These are phyloP conservation scores for Aspergillus cristatus DNA, from an alignment of 495 filamentous ascomycete genomes.

Conservation along the genomic window DNA sequence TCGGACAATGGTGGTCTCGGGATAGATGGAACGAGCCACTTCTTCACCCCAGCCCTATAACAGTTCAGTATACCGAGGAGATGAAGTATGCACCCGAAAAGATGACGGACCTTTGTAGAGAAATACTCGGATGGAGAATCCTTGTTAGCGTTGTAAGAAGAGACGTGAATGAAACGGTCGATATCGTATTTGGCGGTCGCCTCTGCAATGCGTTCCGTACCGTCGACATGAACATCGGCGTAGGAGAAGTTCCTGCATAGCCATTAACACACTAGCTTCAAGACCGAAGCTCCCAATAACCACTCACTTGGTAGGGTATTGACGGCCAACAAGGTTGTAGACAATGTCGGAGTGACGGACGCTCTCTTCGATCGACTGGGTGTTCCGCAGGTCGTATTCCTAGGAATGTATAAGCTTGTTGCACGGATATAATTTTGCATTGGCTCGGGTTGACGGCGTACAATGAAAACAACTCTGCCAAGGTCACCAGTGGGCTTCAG, in stretches of 20 bases:
- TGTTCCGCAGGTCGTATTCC: constrained; percentile 96
- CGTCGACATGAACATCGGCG: constrained; percentile 89
- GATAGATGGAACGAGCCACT: constrained; percentile 82
- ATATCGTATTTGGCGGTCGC: constrained; percentile 97
- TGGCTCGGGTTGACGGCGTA: constrained; percentile 33
- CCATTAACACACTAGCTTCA: constrained; percentile 16
- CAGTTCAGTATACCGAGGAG: not conserved
- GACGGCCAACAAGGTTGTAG: constrained; percentile 87
- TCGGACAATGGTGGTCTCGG: constrained; percentile 95
- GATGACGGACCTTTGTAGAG: constrained; percentile 68
- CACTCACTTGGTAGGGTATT: constrained; percentile 90
- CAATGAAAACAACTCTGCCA: constrained; percentile 77
- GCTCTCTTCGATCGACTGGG: constrained; percentile 88
- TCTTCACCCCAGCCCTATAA: constrained; percentile 66
- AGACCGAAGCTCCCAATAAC: not conserved
- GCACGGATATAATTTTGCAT: too few species aligned
- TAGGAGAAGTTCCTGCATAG: constrained; percentile 78
- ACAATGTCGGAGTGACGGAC: constrained; percentile 96
- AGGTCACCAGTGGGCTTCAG: constrained; percentile 92
- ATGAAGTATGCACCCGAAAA: not conserved
- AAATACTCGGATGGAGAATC: constrained; percentile 80
- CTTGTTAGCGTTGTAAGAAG: constrained; percentile 81
- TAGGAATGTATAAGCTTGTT: too few species aligned
- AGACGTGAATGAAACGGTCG: constrained; percentile 94
- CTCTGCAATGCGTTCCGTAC: constrained; percentile 88